Evolutionary conservation across 2,329 filamentous ascomycete species (phyloP), one percentile per base, ranked within the genome.

Genomic region (Hypoxylon rubiginosum): DNA sequence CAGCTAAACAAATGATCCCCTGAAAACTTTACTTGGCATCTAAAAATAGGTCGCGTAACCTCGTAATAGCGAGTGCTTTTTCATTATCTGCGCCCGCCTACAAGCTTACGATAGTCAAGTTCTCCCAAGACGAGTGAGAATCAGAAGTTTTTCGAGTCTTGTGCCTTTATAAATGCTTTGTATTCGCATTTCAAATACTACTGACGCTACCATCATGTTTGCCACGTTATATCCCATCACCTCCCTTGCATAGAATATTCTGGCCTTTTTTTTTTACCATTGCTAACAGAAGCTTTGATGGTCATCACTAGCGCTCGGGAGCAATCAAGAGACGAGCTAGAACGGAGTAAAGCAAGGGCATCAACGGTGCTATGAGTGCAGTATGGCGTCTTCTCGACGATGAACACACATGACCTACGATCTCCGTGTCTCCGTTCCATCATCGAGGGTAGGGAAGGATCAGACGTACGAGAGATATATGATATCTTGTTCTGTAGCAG

Each of bases 41-140:
- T 61, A 65, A 65, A 65, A 61, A 64, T 60, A 61, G 39, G 48
- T 28, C 8, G 2, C 28, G 10, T 46, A 55, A 46, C 50, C 62
- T 64, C 62, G 62, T 64, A 46, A 52, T 52, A 36, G 15, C n/a
- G 24, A 36, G 28, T n/a, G 28, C 24, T 15, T 30, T 8, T 41
- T 21, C 17, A 17, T 15, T 21, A 28, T 13, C 17, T 41, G 19
- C n/a, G 10, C 15, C n/a, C 28, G 26, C 48, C 41, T 61, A 55
- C 51, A 30, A 7, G 8, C 28, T 30, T 30, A 30, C 28, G 28
- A 30, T 30, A 30, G 2, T 30, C 28, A 32, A 26, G 51, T 56
- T 32, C 51, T 50, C 55, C 51, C 46, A 41, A 51, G 55, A 51
- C 59, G 52, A 62, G 36, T 21, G 9, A 17, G 17, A 15, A 54